Percentiles rank a stretch among this genome's conserved stretches.
Evolutionary conservation across 2,329 filamentous ascomycete species (phyloP).

Genomic region (Fusarium sp.): DNA sequence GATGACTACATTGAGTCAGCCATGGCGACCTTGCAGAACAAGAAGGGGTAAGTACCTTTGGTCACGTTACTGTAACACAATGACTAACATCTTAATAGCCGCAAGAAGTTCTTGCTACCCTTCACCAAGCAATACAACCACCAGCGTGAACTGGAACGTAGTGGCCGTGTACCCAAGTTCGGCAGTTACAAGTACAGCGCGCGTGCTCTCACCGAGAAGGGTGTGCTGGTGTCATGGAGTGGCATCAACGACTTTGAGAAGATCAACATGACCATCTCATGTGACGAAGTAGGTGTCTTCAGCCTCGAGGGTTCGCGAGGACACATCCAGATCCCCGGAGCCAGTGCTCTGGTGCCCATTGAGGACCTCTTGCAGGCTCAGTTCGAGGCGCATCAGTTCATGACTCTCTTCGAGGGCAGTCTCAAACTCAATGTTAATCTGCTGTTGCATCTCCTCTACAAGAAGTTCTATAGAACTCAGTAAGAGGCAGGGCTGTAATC

Average conservation of each 20-base stretch:
- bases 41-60: conserved; percentile 77
- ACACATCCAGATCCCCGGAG: conserved; percentile 95
- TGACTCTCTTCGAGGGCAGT: conserved; percentile 89
- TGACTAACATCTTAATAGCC: conserved; percentile 60
- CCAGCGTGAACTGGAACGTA: conserved; percentile 91
- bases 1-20: conserved; percentile 99
- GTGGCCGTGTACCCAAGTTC: conserved; percentile 94
- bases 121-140: conserved; percentile 99
- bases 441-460: conserved; percentile 95
- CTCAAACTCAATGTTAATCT: conserved; percentile 95
- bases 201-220: conserved; percentile 88
- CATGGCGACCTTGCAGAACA: conserved; percentile 95
- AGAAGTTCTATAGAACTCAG: conserved; percentile 92
- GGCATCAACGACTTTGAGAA: conserved; percentile 84
- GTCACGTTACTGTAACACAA: not conserved
- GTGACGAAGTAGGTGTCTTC: conserved; percentile 94
- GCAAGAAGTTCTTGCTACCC: conserved; percentile 92
- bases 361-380: conserved; percentile 96
- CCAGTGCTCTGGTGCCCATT: conserved; percentile 86
- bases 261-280: conserved; percentile 92
- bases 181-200: conserved; percentile 98
- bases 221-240: conserved; percentile 91
- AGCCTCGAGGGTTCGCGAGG: conserved; percentile 90
- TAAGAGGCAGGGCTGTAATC: conserved; percentile 47
- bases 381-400: conserved; percentile 96